Conservation (phyloP, 805 yeast genomes). For the Barnettozyma sucrosica region DNA sequence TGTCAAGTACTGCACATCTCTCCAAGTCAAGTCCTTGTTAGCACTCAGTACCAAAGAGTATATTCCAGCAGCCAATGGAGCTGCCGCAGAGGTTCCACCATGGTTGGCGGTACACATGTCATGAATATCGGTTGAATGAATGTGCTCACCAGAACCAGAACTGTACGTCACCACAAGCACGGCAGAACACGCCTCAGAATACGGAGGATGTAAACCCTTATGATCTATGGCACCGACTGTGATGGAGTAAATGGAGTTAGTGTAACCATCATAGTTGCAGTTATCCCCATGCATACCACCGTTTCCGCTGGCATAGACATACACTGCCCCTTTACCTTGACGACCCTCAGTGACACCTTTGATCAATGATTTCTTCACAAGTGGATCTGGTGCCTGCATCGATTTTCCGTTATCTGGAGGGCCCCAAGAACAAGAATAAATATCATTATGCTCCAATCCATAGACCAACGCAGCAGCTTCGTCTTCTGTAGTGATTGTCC, state of each 20-base stretch:
- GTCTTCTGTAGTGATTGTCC: constrained; percentile 72
- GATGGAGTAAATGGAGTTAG: constrained; percentile 89
- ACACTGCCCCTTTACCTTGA: constrained; percentile 72
- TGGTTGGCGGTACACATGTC: constrained; percentile 65
- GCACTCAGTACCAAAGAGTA: constrained; percentile 77
- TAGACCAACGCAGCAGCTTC: constrained; percentile 87
- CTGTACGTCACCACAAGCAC: constrained; percentile 91
- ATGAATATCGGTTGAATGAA: constrained; percentile 79
- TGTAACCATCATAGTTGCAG: constrained; percentile 96
- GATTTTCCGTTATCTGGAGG: constrained; percentile 90
- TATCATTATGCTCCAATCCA: constrained; percentile 79
- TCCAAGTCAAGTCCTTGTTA: constrained; percentile 88
- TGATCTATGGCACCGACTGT: constrained; percentile 93
- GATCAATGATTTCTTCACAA: constrained; percentile 78
- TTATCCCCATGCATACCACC: constrained; percentile 82
- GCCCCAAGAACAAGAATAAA: constrained; percentile 98
- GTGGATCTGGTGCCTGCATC: constrained; percentile 74
- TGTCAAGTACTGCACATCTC: constrained; percentile 86
- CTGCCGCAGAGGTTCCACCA: constrained; percentile 99
- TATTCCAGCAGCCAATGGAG: constrained; percentile 97
- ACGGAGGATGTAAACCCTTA: constrained; percentile 79
- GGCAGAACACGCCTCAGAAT: constrained; percentile 91
- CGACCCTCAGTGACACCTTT: constrained; percentile 84
- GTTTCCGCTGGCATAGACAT: constrained; percentile 95
- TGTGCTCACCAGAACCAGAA: constrained; percentile 84